phyloP scores from a whole-genome alignment of 2,329 filamentous ascomycete species.

The Thielaviopsis euricoi region DNA sequence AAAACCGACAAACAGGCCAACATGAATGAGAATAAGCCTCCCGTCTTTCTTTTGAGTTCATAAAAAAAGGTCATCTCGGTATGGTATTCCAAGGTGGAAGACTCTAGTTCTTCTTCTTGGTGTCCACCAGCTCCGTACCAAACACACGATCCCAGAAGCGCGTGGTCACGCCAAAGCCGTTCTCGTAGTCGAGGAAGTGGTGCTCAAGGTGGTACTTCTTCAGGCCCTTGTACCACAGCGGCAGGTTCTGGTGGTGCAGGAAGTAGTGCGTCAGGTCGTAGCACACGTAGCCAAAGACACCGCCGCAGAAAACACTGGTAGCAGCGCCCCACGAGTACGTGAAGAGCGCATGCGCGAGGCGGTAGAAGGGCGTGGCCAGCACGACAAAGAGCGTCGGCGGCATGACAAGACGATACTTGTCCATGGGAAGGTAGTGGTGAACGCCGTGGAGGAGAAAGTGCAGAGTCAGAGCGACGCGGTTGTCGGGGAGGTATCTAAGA shows the following conservation, averaged over 20 bases:
- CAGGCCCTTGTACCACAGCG: slow-evolving; percentile 72
- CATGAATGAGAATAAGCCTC: background rate
- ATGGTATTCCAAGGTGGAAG: background rate
- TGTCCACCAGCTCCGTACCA: slow-evolving; percentile 54
- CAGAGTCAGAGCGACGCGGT: slow-evolving; percentile 65
- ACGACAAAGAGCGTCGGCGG: slow-evolving; percentile 73
- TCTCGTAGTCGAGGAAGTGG: slow-evolving; percentile 95
- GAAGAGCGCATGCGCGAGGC: slow-evolving; percentile 69
- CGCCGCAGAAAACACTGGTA: slow-evolving; percentile 66
- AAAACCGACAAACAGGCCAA: background rate
- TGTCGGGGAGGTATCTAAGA: slow-evolving; percentile 69
- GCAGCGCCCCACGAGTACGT: slow-evolving; percentile 73
- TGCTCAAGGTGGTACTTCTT: slow-evolving; percentile 98
- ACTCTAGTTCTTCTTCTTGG: slow-evolving; percentile 6
- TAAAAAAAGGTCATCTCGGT: background rate
- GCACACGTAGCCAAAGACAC: slow-evolving; percentile 87
- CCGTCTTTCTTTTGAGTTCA: slow-evolving; percentile 1
- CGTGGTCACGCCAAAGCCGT: slow-evolving; percentile 92
- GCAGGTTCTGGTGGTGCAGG: slow-evolving; percentile 85
- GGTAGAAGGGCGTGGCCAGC: slow-evolving; percentile 83
- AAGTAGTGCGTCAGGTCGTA: slow-evolving; percentile 99
- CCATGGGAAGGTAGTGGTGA: slow-evolving; percentile 99
- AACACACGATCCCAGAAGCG: slow-evolving; percentile 91
- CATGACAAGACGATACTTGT: slow-evolving; percentile 94
- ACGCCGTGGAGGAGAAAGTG: slow-evolving; percentile 95